phyloP scores from a whole-genome alignment of 2,329 filamentous ascomycete genomes.

The Xylariaceae sp. region DNA sequence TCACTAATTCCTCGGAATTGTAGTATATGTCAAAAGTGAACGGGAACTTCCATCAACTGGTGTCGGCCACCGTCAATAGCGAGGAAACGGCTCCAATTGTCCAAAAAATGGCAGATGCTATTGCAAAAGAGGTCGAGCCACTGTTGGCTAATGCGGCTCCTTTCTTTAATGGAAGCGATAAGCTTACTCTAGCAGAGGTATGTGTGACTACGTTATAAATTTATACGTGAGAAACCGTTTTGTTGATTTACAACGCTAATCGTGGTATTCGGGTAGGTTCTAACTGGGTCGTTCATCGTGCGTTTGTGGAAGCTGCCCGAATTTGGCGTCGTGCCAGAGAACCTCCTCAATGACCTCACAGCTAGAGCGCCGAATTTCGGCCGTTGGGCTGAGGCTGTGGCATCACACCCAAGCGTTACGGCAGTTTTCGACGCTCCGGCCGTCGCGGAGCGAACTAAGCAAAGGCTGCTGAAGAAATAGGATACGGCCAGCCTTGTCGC shows the following conservation, averaged over 20 bases:
- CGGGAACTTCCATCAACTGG: conserved; percentile 14
- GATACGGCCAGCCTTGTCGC: too few species aligned
- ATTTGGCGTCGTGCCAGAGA: conserved; percentile 49
- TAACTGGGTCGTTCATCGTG: too few species aligned
- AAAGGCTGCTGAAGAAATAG: conserved; percentile 32
- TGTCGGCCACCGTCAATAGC: conserved; percentile 39
- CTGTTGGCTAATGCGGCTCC: conserved; percentile 54
- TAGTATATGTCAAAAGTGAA: conserved; percentile 58
- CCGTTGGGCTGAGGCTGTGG: conserved; percentile 61
- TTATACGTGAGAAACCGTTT: too few species aligned
- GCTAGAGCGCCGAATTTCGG: conserved; percentile 61
- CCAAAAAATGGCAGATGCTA: conserved; percentile 48
- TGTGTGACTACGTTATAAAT: too few species aligned
- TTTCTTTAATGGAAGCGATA: conserved; percentile 61
- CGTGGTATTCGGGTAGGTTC: too few species aligned
- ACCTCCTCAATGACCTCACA: conserved; percentile 43
- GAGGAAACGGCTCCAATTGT: conserved; percentile 47
- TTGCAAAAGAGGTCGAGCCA: conserved; percentile 71
- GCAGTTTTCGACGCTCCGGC: conserved; percentile 55
- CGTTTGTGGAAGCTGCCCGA: conserved; percentile 51
- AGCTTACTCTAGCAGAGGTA: conserved; percentile 72
- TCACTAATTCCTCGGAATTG: too few species aligned
- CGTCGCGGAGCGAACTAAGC: conserved; percentile 39
- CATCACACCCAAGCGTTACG: conserved; percentile 62
- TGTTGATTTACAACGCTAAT: too few species aligned